Base-by-base conservation (phyloP, 768 basidiomycete genomes). In the Daedaleopsis sinensis region DNA sequence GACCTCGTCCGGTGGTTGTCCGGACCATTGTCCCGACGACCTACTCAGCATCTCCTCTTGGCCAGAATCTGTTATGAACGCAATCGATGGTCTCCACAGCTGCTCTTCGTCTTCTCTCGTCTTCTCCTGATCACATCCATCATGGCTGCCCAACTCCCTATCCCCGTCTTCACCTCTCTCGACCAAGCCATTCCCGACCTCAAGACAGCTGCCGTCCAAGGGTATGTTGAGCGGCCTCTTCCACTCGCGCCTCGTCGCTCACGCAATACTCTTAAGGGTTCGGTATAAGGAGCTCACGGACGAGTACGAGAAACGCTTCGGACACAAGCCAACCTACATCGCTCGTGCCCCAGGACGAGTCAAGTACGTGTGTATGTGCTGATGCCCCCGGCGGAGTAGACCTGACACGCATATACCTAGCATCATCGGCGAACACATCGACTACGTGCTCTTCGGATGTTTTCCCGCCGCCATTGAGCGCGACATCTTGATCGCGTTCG, bases 381-480 rank as follows among this genome's bases (percentile, higher is more conserved):
- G 10, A 18, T 57, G 16, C n/a, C 5, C 10, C 35, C 13, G 16
- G 18, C 19, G 13, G 50, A 46, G 37, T 50, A 49, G 6, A 21
- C n/a, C 42, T 63, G 27, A 60, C 12, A 3, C 8, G 6, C 12
- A 19, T 24, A n/a, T 57, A n/a, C 53, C 18, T 44, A 68, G 59
- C 54, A 57, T 74, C 18, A 71, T 76, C 85, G 90, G 91, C 36
- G 91, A 93, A 75, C 90, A 93, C 70, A 89, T 93, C 71, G 91
- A 93, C 73, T 93, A 93, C 65, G 84, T 88, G 0, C 77, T 93
- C 27, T 93, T 93, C 65, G 93, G 93, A 4, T 91, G 91, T 9
- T 80, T 94, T 38, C 94, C 93, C 16, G 82, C 88, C n/a, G 93
- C 93, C 0, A 82, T 94, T 42, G 93, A 93, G 65, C 84, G 84